Evolutionary conservation across 2,329 filamentous ascomycete genomes (phyloP).

Genomic region (Fusarium fujikuroi): DNA sequence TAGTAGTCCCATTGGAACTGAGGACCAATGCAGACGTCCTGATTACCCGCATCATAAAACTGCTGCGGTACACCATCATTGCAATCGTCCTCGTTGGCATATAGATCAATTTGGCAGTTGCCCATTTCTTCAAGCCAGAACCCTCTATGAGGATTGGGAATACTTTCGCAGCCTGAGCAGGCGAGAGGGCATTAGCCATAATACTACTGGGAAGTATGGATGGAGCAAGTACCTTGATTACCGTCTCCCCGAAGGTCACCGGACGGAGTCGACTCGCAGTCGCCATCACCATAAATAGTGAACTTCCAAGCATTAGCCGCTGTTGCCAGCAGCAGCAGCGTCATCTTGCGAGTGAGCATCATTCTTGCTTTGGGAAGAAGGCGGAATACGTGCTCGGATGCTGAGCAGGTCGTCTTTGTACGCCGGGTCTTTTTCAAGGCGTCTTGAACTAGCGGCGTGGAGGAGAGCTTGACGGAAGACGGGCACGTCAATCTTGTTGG

Average conservation of each 20-base stretch:
- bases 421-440: background rate
- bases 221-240: background rate
- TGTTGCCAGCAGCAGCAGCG: background rate
- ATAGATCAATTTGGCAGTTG: background rate
- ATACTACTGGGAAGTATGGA: background rate
- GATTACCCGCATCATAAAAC: background rate
- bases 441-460: background rate
- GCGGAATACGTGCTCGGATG: background rate
- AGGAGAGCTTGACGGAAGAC: conserved; percentile 2
- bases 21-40: background rate
- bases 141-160: background rate
- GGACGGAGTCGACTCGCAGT: background rate
- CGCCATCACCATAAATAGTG: background rate
- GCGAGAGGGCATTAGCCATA: background rate
- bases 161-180: background rate
- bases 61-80: background rate
- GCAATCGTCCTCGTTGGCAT: background rate
- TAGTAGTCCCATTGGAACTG: background rate
- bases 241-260: background rate
- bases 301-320: background rate
- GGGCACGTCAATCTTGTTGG: background rate
- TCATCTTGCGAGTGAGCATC: background rate
- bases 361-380: background rate
- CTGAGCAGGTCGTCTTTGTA: background rate
- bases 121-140: background rate